phyloP scores from a whole-genome alignment of 108 stramenopile genomes.

The Nitzschia sp. region DNA sequence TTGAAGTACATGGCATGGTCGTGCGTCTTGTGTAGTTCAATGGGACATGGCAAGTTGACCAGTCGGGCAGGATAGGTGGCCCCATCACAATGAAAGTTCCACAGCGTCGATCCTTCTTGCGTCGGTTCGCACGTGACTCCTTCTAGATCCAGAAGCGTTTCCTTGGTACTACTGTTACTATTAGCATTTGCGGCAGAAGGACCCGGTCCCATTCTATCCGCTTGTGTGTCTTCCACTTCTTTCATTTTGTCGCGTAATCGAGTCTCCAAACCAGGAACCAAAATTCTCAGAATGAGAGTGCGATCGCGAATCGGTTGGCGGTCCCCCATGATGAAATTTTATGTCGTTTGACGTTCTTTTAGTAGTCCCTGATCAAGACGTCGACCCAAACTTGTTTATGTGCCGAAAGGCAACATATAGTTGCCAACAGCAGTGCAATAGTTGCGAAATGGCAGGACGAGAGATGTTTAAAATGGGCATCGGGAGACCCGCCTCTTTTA shows the following conservation, averaged over 20 bases:
- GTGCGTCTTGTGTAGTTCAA: slow-evolving; percentile 92
- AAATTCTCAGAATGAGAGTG: slow-evolving; percentile 71
- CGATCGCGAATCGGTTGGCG: slow-evolving; percentile 53
- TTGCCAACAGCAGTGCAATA: too few species aligned
- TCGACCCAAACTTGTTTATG: too few species aligned
- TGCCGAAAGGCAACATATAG: too few species aligned
- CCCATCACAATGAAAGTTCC: slow-evolving; percentile 87
- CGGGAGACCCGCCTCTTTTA: too few species aligned
- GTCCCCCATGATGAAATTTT: slow-evolving; percentile 35
- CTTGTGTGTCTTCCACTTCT: slow-evolving; percentile 46
- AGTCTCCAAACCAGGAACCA: slow-evolving; percentile 72
- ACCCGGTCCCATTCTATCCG: background rate
- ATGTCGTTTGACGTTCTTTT: too few species aligned
- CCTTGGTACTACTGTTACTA: slow-evolving; percentile 20
- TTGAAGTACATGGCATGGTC: slow-evolving; percentile 93
- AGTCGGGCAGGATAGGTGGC: slow-evolving; percentile 90
- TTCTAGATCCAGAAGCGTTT: slow-evolving; percentile 70
- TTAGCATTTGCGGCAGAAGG: background rate
- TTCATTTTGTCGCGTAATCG: slow-evolving; percentile 81
- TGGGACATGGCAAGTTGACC: slow-evolving; percentile 91
- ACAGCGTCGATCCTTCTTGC: slow-evolving; percentile 64
- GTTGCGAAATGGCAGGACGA: too few species aligned
- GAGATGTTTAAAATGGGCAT: too few species aligned
- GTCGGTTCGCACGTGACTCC: slow-evolving; percentile 78
- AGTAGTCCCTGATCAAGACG: too few species aligned